Base-by-base conservation (phyloP, 768 basidiomycete genomes). In the Pleurotus sapidus region DNA sequence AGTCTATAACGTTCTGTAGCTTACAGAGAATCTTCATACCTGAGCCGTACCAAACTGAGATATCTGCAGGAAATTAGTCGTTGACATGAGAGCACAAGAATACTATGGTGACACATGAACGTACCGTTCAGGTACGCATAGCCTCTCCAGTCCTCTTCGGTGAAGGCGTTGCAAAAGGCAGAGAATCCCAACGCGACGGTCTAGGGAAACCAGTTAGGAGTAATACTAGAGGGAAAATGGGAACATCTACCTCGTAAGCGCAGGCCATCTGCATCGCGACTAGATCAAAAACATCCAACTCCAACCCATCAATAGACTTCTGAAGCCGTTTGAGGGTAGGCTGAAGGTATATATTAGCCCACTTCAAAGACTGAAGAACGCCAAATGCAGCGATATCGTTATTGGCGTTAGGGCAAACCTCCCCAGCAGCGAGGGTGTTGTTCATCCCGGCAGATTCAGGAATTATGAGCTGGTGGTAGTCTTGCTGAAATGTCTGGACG, bases 111-210 rank as follows among this genome's bases (percentile, higher is more conserved):
- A 20, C 1, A 18, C 42, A 27, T 18, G 12, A 37, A 56, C 50
- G 14, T 55, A 73, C 74, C 72, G 53, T 64, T 65, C 12, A 81
- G 74, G 57, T 93, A 92, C 61, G 87, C 83, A 64, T 83, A 92
- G 0, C 86, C 85, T 64, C 85, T 79, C 91, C 90, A 93, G 66
- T 92, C 91, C 27, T 87, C 83, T 63, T 89, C 79, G 0, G 88
- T 89, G 69, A 93, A 93, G 14, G 92, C 69, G 45, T 79, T 81
- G 60, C 91, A 93, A 68, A 92, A 93, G 43, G 78, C 74, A 7
- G 89, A 91, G 64, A 84, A 91, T 0, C 89, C 89, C 5, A 92
- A 82, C 0, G 89, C 80, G 46, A 91, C 90, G 25, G 91, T 89
- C 86, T 90, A 18, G 45, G 24, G 11, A 7, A 7, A 37, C 43